Percentiles rank a stretch among this genome's conserved stretches.
Evolutionary conservation across 2,329 filamentous ascomycete genomes (phyloP).

Genomic region (Hymenoscyphus scutula): DNA sequence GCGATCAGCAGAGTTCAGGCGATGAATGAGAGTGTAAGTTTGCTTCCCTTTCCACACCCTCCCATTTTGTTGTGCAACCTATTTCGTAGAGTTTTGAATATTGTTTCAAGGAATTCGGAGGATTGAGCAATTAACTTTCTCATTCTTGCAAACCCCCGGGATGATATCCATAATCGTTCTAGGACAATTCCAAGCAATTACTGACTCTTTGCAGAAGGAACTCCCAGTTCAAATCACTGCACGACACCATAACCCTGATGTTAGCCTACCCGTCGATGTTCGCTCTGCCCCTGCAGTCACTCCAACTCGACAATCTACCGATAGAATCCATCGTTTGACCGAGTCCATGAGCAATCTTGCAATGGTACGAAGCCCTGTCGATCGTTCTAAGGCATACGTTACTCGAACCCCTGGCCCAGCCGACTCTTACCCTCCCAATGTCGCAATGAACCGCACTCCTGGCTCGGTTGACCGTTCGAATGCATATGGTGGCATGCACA

Average conservation of each 20-base stretch:
- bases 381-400: not conserved
- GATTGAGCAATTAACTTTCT: too few species aligned
- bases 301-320: conserved; percentile 8
- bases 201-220: not conserved
- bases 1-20: conserved; percentile 38
- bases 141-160: too few species aligned
- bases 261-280: not conserved
- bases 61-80: too few species aligned
- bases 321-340: not conserved
- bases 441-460: not conserved
- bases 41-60: not conserved
- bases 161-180: too few species aligned
- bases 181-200: not conserved
- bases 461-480: not conserved
- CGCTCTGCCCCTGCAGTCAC: not conserved
- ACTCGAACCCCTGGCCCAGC: not conserved
- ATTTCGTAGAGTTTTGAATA: too few species aligned
- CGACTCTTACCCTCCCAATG: not conserved
- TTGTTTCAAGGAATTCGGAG: too few species aligned
- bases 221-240: conserved; percentile 4
- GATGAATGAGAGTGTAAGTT: conserved; percentile 3
- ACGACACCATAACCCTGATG: conserved; percentile 4
- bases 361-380: not conserved
- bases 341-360: conserved; percentile 2
- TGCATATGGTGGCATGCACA: not conserved